Evolutionary conservation across 805 yeast genomes (phyloP).

Genomic region (Deakozyma indianensis): DNA sequence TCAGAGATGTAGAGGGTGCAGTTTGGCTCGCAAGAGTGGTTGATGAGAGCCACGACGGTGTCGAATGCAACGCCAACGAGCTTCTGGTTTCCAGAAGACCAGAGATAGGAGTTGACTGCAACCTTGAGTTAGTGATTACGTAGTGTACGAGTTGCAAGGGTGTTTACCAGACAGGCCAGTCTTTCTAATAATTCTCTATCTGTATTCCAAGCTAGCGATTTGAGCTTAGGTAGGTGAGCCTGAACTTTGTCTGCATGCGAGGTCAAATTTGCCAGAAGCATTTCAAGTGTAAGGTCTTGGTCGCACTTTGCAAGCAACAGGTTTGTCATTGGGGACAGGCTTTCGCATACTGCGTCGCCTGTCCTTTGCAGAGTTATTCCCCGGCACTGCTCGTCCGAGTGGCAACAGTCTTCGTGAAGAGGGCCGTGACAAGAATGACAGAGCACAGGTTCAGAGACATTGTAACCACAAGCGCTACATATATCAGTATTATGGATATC

Average conservation of each 20-base stretch:
- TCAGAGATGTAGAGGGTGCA: slow-evolving; percentile 4
- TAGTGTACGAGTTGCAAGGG: not conserved
- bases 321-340: not conserved
- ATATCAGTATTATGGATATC: not conserved
- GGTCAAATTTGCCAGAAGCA: not conserved
- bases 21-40: slow-evolving; percentile 12
- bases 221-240: too few relatives aligned
- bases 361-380: not conserved
- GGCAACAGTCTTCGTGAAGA: not conserved
- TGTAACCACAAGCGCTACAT: not conserved
- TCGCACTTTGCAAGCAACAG: not conserved
- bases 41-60: slow-evolving; percentile 6
- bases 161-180: not conserved
- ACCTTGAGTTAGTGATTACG: not conserved
- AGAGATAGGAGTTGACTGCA: slow-evolving; percentile 4
- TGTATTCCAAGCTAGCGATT: too few relatives aligned
- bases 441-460: not conserved
- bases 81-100: slow-evolving; percentile 2
- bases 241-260: not conserved
- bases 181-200: not conserved
- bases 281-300: not conserved
- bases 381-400: not conserved
- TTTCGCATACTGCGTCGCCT: not conserved
- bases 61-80: slow-evolving; percentile 7
- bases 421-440: not conserved